Conservation (phyloP, 257 asterid genomes). For the Petunia secreta region DNA sequence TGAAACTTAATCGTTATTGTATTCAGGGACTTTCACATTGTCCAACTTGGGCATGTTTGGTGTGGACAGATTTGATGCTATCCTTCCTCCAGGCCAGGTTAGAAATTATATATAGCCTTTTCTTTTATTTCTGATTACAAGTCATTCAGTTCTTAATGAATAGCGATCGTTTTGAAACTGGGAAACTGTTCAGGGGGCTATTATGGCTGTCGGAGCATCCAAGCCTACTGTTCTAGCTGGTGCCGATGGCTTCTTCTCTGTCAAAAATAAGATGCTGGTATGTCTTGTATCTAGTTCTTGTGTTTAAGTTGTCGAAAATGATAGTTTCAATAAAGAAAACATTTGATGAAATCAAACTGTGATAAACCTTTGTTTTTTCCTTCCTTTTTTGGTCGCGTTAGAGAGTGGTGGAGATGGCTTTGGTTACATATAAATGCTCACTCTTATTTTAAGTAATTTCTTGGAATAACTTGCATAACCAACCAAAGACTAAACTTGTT, state of each 20-base stretch:
- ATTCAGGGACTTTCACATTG: slow-evolving; percentile 75
- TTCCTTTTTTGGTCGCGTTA: not conserved
- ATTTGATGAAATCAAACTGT: not conserved
- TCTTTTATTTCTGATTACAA: not conserved
- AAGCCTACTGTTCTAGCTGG: slow-evolving; percentile 69
- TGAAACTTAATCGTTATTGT: not conserved
- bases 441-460: not conserved
- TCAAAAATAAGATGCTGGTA: slow-evolving; percentile 81
- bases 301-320: not conserved
- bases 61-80: slow-evolving; percentile 93
- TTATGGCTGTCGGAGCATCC: slow-evolving; percentile 95
- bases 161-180: not conserved
- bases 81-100: slow-evolving; percentile 96
- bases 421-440: slow-evolving; percentile 5
- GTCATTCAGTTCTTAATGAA: not conserved
- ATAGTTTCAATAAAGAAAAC: not conserved
- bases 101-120: slow-evolving; percentile 21
- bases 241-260: slow-evolving; percentile 72
- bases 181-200: slow-evolving; percentile 70
- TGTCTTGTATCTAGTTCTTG: slow-evolving; percentile 32
- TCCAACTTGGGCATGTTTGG: slow-evolving; percentile 97
- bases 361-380: not conserved
- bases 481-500: not conserved
- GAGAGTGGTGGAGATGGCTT: slow-evolving; percentile 1
- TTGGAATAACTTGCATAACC: not conserved